Evolutionary conservation across 768 basidiomycete genomes (phyloP).

Genomic region (Mycena capillaripes): DNA sequence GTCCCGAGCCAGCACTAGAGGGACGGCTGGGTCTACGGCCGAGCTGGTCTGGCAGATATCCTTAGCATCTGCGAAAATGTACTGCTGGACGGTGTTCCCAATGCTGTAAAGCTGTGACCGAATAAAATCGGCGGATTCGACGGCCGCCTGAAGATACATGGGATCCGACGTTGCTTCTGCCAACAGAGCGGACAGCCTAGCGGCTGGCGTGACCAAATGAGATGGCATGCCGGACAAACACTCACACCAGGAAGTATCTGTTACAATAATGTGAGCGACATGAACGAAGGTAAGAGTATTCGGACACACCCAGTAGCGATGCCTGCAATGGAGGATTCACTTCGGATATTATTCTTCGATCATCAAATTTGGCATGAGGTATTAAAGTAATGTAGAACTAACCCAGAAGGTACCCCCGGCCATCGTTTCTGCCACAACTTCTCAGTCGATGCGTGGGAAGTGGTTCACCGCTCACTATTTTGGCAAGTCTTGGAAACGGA

Average conservation of each 20-base stretch:
- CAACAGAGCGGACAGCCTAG: not conserved
- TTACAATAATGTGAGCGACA: not conserved
- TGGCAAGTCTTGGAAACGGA: not conserved
- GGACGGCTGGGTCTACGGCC: too few relatives aligned
- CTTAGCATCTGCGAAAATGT: not conserved
- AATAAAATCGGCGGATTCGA: not conserved
- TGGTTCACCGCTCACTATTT: not conserved
- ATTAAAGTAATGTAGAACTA: not conserved
- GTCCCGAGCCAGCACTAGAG: not conserved
- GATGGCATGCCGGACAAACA: not conserved
- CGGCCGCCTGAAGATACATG: not conserved
- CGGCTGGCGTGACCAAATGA: not conserved
- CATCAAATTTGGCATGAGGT: not conserved
- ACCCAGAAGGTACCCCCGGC: conserved; percentile 11
- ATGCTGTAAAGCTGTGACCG: not conserved
- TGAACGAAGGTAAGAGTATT: not conserved
- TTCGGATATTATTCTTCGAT: not conserved
- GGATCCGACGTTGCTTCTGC: not conserved
- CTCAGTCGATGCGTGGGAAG: not conserved
- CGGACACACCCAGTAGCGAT: not conserved
- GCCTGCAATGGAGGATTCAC: not conserved
- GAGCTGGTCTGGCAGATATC: not conserved
- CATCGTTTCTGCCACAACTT: not conserved
- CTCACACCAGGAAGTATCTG: not conserved
- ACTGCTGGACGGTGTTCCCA: not conserved